Percentiles rank a stretch among this genome's conserved stretches.
Evolutionary conservation across 306 rosid genomes (phyloP).

Genomic region (Ammopiptanthus mongolicus): DNA sequence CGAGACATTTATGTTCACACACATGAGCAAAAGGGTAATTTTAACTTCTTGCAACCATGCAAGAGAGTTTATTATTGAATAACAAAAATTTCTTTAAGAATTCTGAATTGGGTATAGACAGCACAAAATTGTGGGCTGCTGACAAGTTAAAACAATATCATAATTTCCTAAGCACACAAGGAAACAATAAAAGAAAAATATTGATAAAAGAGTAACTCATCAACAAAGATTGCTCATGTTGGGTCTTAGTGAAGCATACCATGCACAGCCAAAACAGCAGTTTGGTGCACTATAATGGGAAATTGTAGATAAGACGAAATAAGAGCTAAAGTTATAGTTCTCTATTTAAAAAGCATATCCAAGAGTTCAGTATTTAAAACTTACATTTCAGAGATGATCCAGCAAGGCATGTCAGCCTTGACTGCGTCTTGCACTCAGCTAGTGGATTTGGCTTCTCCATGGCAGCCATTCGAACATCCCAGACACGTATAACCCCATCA

Average conservation of each 20-base stretch:
- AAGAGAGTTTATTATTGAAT: not conserved
- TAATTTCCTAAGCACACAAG: not conserved
- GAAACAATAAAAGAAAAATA: not conserved
- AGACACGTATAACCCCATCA: constrained; percentile 76
- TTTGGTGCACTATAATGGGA: not conserved
- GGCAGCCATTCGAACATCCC: constrained; percentile 90
- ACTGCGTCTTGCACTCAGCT: constrained; percentile 72
- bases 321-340: not conserved
- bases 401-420: constrained; percentile 87
- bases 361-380: constrained; percentile 21
- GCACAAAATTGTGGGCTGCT: not conserved
- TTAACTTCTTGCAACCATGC: not conserved
- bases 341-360: not conserved
- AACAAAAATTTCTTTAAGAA: not conserved
- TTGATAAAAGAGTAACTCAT: not conserved
- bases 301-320: not conserved
- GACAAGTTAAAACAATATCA: not conserved
- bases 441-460: constrained; percentile 61
- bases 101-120: not conserved
- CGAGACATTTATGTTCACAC: not conserved
- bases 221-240: not conserved
- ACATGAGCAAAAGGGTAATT: not conserved
- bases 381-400: constrained; percentile 74
- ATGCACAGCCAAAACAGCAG: not conserved
- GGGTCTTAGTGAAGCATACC: not conserved